These are phyloP conservation scores for Paratinospora sagittata DNA, from an alignment of 164 flowering plant genomes.

Conservation along the genomic window DNA sequence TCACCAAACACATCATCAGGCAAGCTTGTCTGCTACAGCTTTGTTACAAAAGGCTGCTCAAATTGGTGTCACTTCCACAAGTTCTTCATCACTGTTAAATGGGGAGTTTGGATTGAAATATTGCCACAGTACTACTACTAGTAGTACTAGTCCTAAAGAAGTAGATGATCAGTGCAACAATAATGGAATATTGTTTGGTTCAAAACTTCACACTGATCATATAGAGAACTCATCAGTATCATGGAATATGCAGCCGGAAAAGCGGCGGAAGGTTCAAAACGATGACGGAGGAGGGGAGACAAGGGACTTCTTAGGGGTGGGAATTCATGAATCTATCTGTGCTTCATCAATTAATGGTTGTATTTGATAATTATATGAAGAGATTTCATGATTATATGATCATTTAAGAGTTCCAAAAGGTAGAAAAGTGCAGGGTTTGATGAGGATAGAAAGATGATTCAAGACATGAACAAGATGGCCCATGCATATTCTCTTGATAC, in stretches of 20 bases:
- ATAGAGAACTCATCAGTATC: conserved; percentile 30
- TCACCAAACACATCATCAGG: conserved; percentile 29
- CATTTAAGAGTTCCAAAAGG: conserved; percentile 17
- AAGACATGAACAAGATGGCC: conserved; percentile 23
- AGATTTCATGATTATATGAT: conserved; percentile 8
- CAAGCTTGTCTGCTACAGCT: conserved; percentile 84
- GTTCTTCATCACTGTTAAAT: conserved; percentile 35
- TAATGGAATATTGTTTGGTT: conserved; percentile 34
- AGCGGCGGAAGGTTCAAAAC: conserved; percentile 31
- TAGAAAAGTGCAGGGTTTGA: conserved; percentile 18
- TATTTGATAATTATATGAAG: conserved; percentile 46
- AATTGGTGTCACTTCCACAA: conserved; percentile 57
- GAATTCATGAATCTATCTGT: conserved; percentile 44
- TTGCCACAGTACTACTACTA: conserved; percentile 14
- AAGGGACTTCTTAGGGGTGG: conserved; percentile 89
- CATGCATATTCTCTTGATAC: conserved; percentile 56
- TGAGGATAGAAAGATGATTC: conserved; percentile 20
- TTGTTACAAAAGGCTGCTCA: conserved; percentile 82
- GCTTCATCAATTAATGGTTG: conserved; percentile 63
- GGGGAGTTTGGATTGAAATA: conserved; percentile 27
- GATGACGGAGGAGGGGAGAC: conserved; percentile 51
- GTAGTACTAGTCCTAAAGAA: too few relatives aligned
- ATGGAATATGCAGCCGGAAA: conserved; percentile 34
- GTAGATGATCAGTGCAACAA: conserved; percentile 29
- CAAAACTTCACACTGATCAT: conserved; percentile 22